These are phyloP conservation scores for Populus tomentosa DNA, from an alignment of 441 rosid genomes.

Conservation along the genomic window DNA sequence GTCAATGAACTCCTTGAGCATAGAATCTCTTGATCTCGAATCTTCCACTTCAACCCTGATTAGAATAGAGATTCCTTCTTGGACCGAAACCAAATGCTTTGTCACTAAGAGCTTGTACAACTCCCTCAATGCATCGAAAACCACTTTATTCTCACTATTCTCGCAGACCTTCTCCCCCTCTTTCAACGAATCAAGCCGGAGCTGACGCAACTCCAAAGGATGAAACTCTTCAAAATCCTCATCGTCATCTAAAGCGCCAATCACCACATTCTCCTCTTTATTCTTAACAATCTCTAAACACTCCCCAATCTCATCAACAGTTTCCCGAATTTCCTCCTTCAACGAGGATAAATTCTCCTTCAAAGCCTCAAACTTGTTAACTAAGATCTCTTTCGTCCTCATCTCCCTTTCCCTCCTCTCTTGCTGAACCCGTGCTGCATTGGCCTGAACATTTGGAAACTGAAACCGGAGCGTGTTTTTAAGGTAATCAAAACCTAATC, in stretches of 20 bases:
- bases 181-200: slow-evolving; percentile 65
- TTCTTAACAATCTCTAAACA: slow-evolving; percentile 58
- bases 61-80: slow-evolving; percentile 75
- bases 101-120: slow-evolving; percentile 64
- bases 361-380: slow-evolving; percentile 50
- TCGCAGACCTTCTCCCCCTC: slow-evolving; percentile 77
- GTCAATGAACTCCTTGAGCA: slow-evolving; percentile 72
- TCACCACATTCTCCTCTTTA: slow-evolving; percentile 44
- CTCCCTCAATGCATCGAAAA: slow-evolving; percentile 85
- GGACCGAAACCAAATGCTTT: slow-evolving; percentile 67
- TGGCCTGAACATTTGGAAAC: slow-evolving; percentile 81
- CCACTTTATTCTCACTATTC: slow-evolving; percentile 72
- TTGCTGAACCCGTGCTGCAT: slow-evolving; percentile 62
- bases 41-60: slow-evolving; percentile 65
- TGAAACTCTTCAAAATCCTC: slow-evolving; percentile 71
- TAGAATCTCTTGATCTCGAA: slow-evolving; percentile 59
- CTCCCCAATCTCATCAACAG: slow-evolving; percentile 58
- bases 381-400: slow-evolving; percentile 61
- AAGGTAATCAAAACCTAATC: slow-evolving; percentile 86
- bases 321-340: slow-evolving; percentile 55
- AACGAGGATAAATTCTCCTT: slow-evolving; percentile 39
- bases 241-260: slow-evolving; percentile 53
- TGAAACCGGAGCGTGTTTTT: slow-evolving; percentile 73
- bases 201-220: slow-evolving; percentile 62
- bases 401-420: slow-evolving; percentile 71